A percentile compares a stretch with the other conserved stretches of the same genome.
Conservation (phyloP, 257 asterid species). For the Parsonsia alboflavescens region DNA sequence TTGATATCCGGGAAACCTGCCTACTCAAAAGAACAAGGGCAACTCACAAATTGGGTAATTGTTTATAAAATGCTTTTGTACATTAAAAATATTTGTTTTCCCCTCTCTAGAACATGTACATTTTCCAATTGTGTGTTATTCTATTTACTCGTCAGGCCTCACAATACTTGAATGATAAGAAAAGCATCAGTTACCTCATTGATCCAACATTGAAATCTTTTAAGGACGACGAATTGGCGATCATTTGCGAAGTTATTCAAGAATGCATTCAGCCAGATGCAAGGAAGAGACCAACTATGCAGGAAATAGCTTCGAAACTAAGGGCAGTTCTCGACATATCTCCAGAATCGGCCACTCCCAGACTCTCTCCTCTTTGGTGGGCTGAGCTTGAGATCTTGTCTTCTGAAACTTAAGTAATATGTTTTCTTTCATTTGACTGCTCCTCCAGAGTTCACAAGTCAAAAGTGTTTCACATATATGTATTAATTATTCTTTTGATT, state of each 20-base stretch:
- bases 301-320: constrained; percentile 45
- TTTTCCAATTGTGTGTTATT: too few relatives aligned
- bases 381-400: constrained; percentile 97
- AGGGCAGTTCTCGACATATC: constrained; percentile 50
- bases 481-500: too few relatives aligned
- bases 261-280: constrained; percentile 52
- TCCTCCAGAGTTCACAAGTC: too few relatives aligned
- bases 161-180: constrained; percentile 47
- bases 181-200: constrained; percentile 31
- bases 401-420: constrained; percentile 46
- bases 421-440: too few relatives aligned
- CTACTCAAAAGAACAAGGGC: constrained; percentile 52
- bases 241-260: constrained; percentile 58
- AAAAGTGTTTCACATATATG: too few relatives aligned
- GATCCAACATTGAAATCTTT: constrained; percentile 67
- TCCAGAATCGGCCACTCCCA: constrained; percentile 72
- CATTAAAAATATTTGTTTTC: too few relatives aligned
- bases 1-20: constrained; percentile 62
- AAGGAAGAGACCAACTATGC: constrained; percentile 55
- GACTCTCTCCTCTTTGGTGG: constrained; percentile 98
- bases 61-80: not conserved
- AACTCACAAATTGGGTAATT: constrained; percentile 58
- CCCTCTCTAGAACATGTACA: too few relatives aligned
- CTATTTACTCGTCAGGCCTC: constrained; percentile 37
- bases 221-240: constrained; percentile 55